A percentile compares a stretch with the other conserved stretches of the same genome.
phyloP scores from a whole-genome alignment of 768 basidiomycete species.

The Mycena galericulata region DNA sequence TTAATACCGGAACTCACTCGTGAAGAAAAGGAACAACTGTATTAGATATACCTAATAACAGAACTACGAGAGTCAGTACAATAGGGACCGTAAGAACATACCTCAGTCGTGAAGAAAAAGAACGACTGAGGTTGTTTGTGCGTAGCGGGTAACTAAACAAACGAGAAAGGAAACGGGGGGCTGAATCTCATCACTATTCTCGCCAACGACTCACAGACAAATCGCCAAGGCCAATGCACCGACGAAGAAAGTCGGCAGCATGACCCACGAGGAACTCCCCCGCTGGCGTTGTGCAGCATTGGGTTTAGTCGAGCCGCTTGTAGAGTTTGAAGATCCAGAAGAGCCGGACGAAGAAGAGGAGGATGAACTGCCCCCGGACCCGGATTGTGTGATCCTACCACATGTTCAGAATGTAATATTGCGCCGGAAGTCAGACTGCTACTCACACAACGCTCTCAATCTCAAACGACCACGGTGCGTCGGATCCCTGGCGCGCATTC shows the following conservation, averaged over 20 bases:
- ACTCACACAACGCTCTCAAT: conserved; percentile 24
- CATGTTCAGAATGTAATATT: conserved; percentile 13
- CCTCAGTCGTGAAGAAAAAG: no score
- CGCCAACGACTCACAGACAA: conserved; percentile 15
- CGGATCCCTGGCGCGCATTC: conserved; percentile 1
- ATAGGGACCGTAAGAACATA: no score
- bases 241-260: conserved; percentile 11
- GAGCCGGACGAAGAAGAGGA: conserved; percentile 10
- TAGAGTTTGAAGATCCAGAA: conserved; percentile 15
- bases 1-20: no score
- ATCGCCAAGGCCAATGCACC: conserved; percentile 14
- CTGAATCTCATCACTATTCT: no score
- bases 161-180: no score
- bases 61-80: no score
- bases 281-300: conserved; percentile 11
- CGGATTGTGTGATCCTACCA: conserved; percentile 10
- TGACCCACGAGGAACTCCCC: conserved; percentile 11
- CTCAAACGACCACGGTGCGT: conserved; percentile 19
- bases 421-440: conserved; percentile 5
- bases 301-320: conserved; percentile 10
- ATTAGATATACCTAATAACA: no score
- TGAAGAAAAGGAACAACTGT: no score
- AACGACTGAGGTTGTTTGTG: no score
- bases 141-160: no score
- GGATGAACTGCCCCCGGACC: conserved; percentile 4